These are phyloP conservation scores for Endocarpon pusillum DNA, from an alignment of 495 filamentous ascomycete species.

Conservation along the genomic window DNA sequence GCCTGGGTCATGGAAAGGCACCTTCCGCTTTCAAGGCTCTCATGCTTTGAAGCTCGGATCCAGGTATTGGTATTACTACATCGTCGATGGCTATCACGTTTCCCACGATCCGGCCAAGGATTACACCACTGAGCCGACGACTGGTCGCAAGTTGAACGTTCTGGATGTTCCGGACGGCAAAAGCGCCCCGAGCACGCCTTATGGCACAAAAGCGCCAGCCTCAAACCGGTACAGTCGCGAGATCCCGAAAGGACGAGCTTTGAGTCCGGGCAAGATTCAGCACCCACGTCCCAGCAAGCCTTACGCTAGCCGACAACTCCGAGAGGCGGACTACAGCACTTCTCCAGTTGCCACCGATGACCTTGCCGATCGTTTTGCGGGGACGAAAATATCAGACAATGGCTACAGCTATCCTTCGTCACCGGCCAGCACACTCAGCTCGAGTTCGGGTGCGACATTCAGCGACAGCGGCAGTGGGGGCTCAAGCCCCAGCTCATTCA, in stretches of 20 bases:
- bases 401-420: constrained; percentile 53
- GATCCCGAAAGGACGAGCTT: constrained; percentile 69
- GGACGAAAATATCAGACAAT: constrained; percentile 54
- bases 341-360: constrained; percentile 54
- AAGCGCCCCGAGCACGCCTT: constrained; percentile 15
- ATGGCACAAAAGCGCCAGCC: constrained; percentile 11
- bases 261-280: constrained; percentile 77
- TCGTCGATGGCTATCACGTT: constrained; percentile 98
- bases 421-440: constrained; percentile 54
- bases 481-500: constrained; percentile 53
- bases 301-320: constrained; percentile 67
- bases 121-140: constrained; percentile 88
- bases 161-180: constrained; percentile 44
- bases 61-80: constrained; percentile 99
- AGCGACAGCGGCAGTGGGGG: constrained; percentile 60
- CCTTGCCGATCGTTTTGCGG: constrained; percentile 54
- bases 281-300: constrained; percentile 80
- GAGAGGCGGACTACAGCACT: constrained; percentile 55
- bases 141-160: constrained; percentile 80
- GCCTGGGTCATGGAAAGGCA: constrained; percentile 79
- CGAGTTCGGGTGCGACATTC: constrained; percentile 58
- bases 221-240: constrained; percentile 26
- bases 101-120: constrained; percentile 88
- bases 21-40: constrained; percentile 81
- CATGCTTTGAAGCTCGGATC: constrained; percentile 68